Evolutionary conservation across 345 rosid species (phyloP), one percentile per base, ranked within the genome.

Genomic region (Heritiera littoralis): DNA sequence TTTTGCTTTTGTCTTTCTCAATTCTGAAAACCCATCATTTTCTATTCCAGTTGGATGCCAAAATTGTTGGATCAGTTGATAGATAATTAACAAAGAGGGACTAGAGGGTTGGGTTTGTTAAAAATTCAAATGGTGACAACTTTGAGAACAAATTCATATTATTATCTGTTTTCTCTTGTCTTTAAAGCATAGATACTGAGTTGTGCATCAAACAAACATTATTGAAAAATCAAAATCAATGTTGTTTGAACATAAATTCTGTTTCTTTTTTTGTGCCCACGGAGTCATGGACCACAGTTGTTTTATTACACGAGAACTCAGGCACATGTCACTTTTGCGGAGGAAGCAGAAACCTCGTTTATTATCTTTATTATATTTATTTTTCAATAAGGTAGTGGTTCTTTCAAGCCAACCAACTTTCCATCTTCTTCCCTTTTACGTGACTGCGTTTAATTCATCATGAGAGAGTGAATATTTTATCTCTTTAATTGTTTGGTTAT

Each of bases 91-190:
- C 15, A 30, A 63, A 30, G 5, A 13, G 65, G 38, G 32, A 23
- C 4, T 20, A 10, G 10, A 13, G 74, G 58, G 6, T 28, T 51
- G 74, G 58, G 32, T 23, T 23, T 9, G 74, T 52, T 52, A 17
- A 72, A 9, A 9, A 51, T 52, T 15, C 15, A 17, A 72, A 52
- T 52, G 28, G 14, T 51, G 73, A 30, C 46, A 52, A 46, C 30
- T 72, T 72, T 23, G 32, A 45, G 7, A 51, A 54, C 75, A 28
- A 48, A 28, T 46, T 49, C 73, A 28, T 70, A 12, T 63, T 35
- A 35, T 72, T 40, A 72, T 72, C 28, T 72, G 75, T 72, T 52
- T 52, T 52, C 13, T 71, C 75, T 23, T 23, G 75, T 72, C 61
- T 15, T 52, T 58, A 32, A 72, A 51, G 61, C 45, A 52, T 72